Conservation (phyloP, 768 basidiomycete species). For the Pholiota molesta region DNA sequence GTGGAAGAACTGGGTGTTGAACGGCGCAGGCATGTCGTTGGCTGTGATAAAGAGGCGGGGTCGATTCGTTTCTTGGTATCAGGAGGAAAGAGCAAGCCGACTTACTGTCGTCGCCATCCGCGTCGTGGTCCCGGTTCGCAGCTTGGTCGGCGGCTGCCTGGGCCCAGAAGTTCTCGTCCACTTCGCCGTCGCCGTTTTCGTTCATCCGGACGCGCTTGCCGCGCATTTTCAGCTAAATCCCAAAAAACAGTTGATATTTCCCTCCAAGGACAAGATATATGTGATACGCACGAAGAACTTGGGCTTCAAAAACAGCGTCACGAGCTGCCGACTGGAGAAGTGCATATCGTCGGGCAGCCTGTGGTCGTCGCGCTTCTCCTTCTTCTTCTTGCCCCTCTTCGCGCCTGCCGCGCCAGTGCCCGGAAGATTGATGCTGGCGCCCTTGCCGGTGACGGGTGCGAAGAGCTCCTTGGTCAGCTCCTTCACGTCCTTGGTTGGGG, state of each 20-base stretch:
- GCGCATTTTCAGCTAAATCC: slow-evolving; percentile 81
- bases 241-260: not conserved
- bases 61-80: not conserved
- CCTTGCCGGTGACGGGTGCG: slow-evolving; percentile 65
- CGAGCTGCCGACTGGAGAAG: slow-evolving; percentile 87
- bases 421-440: slow-evolving; percentile 69
- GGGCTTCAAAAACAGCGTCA: slow-evolving; percentile 94
- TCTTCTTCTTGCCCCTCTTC: slow-evolving; percentile 53
- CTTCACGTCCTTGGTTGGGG: slow-evolving; percentile 61
- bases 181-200: slow-evolving; percentile 77
- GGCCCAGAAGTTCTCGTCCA: slow-evolving; percentile 98
- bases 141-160: slow-evolving; percentile 88
- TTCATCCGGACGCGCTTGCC: slow-evolving; percentile 63
- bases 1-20: slow-evolving; percentile 97
- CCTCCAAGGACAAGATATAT: not conserved
- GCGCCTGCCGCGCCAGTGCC: slow-evolving; percentile 46
- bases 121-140: slow-evolving; percentile 47
- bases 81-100: slow-evolving; percentile 2
- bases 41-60: slow-evolving; percentile 26
- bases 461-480: slow-evolving; percentile 73
- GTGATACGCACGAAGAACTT: slow-evolving; percentile 79
- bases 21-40: slow-evolving; percentile 68
- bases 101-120: slow-evolving; percentile 60
- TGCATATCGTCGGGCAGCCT: slow-evolving; percentile 97
- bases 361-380: slow-evolving; percentile 74